These are phyloP conservation scores for Mrakia gelida DNA, from an alignment of 768 basidiomycete species.

Conservation along the genomic window DNA sequence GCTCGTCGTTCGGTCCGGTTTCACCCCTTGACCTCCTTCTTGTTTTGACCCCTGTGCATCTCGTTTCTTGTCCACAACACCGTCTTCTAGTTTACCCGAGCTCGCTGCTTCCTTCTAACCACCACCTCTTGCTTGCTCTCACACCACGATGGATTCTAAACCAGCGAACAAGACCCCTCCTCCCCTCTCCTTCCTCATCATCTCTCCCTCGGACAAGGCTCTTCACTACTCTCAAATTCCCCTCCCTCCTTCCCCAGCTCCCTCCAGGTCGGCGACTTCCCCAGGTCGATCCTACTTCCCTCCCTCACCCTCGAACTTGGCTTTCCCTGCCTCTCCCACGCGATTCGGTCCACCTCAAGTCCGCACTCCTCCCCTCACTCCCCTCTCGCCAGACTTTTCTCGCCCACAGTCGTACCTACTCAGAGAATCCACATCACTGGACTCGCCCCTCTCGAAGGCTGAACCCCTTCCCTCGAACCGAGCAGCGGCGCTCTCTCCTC, in stretches of 20 bases:
- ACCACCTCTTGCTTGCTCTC: not conserved
- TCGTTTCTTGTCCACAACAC: too few relatives aligned
- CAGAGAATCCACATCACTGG: not conserved
- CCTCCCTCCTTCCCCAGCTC: not conserved
- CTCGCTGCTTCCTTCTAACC: not conserved
- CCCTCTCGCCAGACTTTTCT: not conserved
- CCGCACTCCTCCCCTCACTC: not conserved
- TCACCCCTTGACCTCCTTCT: too few relatives aligned
- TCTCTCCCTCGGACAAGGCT: not conserved
- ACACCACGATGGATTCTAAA: not conserved
- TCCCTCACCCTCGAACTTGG: not conserved
- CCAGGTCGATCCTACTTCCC: not conserved
- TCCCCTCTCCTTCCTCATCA: not conserved
- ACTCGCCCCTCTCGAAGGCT: not conserved
- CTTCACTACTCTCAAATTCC: not conserved
- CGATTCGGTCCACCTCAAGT: not conserved
- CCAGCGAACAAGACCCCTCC: not conserved
- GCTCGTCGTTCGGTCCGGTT: too few relatives aligned
- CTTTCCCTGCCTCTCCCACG: not conserved
- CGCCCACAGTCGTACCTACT: not conserved
- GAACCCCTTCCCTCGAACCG: not conserved
- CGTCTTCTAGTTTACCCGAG: not conserved
- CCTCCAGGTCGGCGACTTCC: not conserved
- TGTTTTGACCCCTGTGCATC: too few relatives aligned
- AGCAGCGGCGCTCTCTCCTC: not conserved